Evolutionary conservation across 306 rosid species (phyloP).

Genomic region (Dicorynia guianensis): DNA sequence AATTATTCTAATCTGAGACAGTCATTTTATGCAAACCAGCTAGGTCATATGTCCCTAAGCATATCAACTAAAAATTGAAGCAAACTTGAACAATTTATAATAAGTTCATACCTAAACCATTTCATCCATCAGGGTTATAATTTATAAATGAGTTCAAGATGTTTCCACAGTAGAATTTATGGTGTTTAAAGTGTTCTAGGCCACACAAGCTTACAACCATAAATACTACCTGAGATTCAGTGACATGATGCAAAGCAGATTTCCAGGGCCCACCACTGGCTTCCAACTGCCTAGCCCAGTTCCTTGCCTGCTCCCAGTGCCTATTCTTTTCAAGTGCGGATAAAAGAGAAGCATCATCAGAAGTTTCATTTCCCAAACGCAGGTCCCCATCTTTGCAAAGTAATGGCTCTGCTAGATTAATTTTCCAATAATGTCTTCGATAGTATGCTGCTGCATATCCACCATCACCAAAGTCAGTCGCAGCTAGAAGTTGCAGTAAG

Average conservation of each 20-base stretch:
- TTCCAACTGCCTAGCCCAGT: constrained; percentile 97
- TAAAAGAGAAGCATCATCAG: constrained; percentile 89
- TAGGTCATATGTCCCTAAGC: constrained; percentile 22
- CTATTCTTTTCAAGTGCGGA: constrained; percentile 79
- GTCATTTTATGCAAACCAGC: constrained; percentile 23
- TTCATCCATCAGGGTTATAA: constrained; percentile 18
- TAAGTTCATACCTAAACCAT: constrained; percentile 15
- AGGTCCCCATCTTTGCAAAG: constrained; percentile 69
- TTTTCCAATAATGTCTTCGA: constrained; percentile 82
- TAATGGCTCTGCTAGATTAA: constrained; percentile 87
- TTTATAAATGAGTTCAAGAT: constrained; percentile 26
- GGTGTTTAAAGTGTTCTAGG: constrained; percentile 1
- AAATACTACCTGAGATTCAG: constrained; percentile 86
- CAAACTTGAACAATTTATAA: constrained; percentile 19
- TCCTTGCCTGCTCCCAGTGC: constrained; percentile 97
- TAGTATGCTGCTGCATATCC: constrained; percentile 76
- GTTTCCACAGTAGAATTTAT: constrained; percentile 23
- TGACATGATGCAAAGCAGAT: constrained; percentile 85
- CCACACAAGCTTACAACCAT: constrained; percentile 43
- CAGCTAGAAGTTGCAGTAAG: constrained; percentile 90
- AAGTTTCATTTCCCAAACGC: constrained; percentile 77
- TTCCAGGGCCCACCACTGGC: constrained; percentile 84
- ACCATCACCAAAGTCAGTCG: constrained; percentile 94
- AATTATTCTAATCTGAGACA: constrained; percentile 13
- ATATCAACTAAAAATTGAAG: constrained; percentile 35